Evolutionary conservation across 306 rosid species (phyloP), one percentile per base, ranked within the genome.

Genomic region (Neltuma alba): DNA sequence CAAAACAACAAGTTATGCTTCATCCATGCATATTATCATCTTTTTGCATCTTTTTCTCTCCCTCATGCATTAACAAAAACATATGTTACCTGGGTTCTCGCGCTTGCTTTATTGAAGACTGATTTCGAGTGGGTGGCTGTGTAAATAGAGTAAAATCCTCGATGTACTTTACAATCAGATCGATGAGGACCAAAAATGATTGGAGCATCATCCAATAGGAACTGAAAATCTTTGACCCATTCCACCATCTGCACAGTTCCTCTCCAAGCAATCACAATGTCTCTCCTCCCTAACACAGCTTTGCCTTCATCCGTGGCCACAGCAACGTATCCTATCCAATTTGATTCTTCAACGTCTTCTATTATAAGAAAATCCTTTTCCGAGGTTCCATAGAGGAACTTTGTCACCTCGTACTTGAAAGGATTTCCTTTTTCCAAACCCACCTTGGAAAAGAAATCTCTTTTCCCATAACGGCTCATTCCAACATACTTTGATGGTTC

Each of bases 301-400:
- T 85, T 86, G 48, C 89, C 93, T 83, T 86, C 92, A 37, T 93
- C 93, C 0, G 88, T 91, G 10, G 88, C 88, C 77, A 93, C 94
- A 7, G 94, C 96, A 36, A 93, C 89, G 16, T 72, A 93, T 66
- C 94, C 94, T 4, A 91, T 91, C 96, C 97, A 93, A 16, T 93
- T 91, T 2, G 94, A 84, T 41, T 93, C 93, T 73, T 77, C 92
- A 18, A 93, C 90, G 13, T 74, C 91, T 48, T 92, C 91, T 7
- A 91, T 88, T 63, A 63, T 63, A 9, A 16, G 69, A 33, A 63
- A 31, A 63, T 33, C 69, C 10, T 31, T 33, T 18, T 33, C 25
- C 7, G 42, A 31, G 1, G 68, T 62, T 62, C 6, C 68, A 31
- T 62, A 62, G 0, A 62, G 13, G 41, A 62, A 62, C 6, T 62